phyloP scores from a whole-genome alignment of 2,329 filamentous ascomycete species.

The Trichoderma sp. region DNA sequence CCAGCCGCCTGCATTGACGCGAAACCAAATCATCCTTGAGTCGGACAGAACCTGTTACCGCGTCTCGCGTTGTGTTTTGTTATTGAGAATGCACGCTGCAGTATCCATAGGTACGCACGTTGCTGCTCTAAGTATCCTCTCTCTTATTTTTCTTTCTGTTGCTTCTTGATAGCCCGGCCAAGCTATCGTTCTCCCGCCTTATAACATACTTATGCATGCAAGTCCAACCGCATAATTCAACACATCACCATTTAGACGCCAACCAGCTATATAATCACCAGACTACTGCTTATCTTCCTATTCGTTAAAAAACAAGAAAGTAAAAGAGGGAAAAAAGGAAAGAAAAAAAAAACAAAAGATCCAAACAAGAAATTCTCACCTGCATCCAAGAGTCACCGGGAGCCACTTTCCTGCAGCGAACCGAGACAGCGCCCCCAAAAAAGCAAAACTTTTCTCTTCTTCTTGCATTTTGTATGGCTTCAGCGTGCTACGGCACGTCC shows the following conservation, averaged over 20 bases:
- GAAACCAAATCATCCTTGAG: neutral
- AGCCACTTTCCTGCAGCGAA: conserved; percentile 5
- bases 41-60: neutral
- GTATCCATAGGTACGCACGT: neutral
- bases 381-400: neutral
- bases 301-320: neutral
- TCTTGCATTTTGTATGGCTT: neutral
- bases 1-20: neutral
- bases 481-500: neutral
- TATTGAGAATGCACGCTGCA: neutral
- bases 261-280: neutral
- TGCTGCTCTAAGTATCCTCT: neutral
- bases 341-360: neutral
- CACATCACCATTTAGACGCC: neutral
- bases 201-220: neutral
- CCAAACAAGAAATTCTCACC: neutral
- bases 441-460: neutral
- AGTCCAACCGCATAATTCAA: neutral
- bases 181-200: neutral
- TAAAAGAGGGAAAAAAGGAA: neutral
- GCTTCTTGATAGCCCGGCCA: neutral
- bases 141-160: neutral
- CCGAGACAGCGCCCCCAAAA: neutral
- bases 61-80: neutral
- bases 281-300: neutral